phyloP scores from a whole-genome alignment of 352 stramenopile genomes.

The Pythium plurisporium region DNA sequence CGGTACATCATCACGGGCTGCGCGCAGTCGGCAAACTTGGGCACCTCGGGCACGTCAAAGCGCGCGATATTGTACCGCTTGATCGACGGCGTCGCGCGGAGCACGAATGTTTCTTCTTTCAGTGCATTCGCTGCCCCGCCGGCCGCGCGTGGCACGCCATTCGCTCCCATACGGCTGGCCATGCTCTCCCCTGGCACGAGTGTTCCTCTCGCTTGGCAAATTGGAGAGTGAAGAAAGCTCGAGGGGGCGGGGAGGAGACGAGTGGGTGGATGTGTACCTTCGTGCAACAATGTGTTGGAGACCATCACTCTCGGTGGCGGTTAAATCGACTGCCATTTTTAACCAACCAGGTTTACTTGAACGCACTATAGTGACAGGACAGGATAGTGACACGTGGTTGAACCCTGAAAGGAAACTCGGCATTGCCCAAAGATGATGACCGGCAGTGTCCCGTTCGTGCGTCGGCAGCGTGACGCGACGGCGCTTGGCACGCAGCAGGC shows the following conservation, averaged over 20 bases:
- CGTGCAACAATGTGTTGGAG: slow-evolving; percentile 1
- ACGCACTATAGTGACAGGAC: neutral
- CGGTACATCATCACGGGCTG: slow-evolving; percentile 88
- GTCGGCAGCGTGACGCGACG: slow-evolving; percentile 12
- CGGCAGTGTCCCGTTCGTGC: slow-evolving; percentile 17
- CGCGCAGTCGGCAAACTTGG: slow-evolving; percentile 48
- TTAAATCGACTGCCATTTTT: too few species aligned
- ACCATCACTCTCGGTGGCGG: too few species aligned
- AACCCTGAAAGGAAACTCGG: slow-evolving; percentile 6
- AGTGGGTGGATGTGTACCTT: neutral
- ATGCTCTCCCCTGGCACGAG: slow-evolving; percentile 2
- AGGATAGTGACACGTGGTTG: slow-evolving; percentile 3
- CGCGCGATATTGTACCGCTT: slow-evolving; percentile 87
- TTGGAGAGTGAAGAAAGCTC: slow-evolving; percentile 1
- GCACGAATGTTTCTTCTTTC: slow-evolving; percentile 64
- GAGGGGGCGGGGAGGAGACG: neutral
- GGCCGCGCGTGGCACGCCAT: neutral
- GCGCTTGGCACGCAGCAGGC: slow-evolving; percentile 46
- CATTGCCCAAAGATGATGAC: neutral
- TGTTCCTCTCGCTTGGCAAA: neutral
- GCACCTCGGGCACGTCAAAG: slow-evolving; percentile 68
- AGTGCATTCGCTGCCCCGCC: neutral
- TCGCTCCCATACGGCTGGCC: neutral
- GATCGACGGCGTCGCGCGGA: slow-evolving; percentile 81
- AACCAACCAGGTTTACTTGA: slow-evolving; percentile 9